A percentile compares a stretch with the other conserved stretches of the same genome.
These are phyloP conservation scores for Anthostomella pinea DNA, from an alignment of 2,329 filamentous ascomycete species.

Conservation along the genomic window DNA sequence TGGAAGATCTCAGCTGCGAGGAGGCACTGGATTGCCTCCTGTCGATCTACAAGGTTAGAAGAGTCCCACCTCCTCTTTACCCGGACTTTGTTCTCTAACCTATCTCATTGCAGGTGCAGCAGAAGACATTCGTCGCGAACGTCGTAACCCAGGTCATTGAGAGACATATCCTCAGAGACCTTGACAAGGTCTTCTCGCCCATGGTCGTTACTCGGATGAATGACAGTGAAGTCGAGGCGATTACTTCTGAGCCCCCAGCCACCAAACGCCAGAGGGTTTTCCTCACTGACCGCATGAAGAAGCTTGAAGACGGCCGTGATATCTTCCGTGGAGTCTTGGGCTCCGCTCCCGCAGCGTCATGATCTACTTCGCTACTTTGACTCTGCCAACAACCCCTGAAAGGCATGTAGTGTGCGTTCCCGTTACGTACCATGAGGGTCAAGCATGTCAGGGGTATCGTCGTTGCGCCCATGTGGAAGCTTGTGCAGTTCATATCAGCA, in stretches of 20 bases:
- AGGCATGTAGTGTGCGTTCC: too few relatives aligned
- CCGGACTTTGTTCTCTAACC: background rate
- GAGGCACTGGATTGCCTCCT: constrained; percentile 7
- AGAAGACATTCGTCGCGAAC: constrained; percentile 9
- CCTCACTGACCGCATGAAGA: constrained; percentile 25
- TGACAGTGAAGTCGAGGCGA: constrained; percentile 20
- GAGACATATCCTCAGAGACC: constrained; percentile 7
- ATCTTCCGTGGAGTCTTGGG: constrained; percentile 23
- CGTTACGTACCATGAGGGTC: too few relatives aligned
- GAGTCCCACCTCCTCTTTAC: background rate
- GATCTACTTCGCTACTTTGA: too few relatives aligned
- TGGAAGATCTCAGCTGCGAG: constrained; percentile 9
- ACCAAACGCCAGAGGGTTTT: constrained; percentile 20
- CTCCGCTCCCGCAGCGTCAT: too few relatives aligned
- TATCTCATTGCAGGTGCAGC: constrained; percentile 1
- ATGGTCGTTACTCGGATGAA: constrained; percentile 13
- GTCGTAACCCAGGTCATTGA: constrained; percentile 10
- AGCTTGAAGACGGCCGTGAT: constrained; percentile 25
- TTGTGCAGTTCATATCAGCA: too few relatives aligned
- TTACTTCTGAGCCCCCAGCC: constrained; percentile 26
- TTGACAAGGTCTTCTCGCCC: constrained; percentile 11
- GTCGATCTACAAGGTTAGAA: constrained; percentile 10
- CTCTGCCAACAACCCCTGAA: too few relatives aligned
- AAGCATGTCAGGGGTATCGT: too few relatives aligned
- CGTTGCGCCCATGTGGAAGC: too few relatives aligned